A percentile compares a stretch with the other conserved stretches of the same genome.
phyloP scores from a whole-genome alignment of 1,139 yeast species.

The Hemisphaericaspora xylofermentans region DNA sequence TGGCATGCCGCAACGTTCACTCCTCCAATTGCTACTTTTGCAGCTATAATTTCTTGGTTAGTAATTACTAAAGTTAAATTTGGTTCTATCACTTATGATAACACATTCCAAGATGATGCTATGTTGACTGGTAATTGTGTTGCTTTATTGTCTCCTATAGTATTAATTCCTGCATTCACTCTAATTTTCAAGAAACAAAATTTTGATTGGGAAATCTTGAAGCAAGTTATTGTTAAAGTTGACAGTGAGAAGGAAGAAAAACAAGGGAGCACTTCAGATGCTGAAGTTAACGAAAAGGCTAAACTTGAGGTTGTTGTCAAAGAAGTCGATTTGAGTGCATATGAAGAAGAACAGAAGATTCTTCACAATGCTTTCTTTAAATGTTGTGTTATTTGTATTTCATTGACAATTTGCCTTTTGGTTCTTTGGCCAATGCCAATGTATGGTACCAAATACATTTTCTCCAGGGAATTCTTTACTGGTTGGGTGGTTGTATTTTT shows the following conservation, averaged over 20 bases:
- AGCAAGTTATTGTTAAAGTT: constrained; percentile 54
- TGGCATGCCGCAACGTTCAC: constrained; percentile 56
- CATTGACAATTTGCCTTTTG: constrained; percentile 58
- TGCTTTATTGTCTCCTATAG: constrained; percentile 71
- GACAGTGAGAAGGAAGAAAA: constrained; percentile 65
- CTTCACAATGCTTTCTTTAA: constrained; percentile 52
- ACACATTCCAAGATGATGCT: constrained; percentile 74
- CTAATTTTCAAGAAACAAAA: constrained; percentile 63
- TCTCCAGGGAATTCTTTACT: constrained; percentile 69
- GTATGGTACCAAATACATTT: constrained; percentile 74
- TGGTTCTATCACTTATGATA: constrained; percentile 56
- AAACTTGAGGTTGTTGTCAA: constrained; percentile 36
- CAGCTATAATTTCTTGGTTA: constrained; percentile 69
- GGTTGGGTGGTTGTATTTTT: constrained; percentile 81
- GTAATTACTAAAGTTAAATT: constrained; percentile 54
- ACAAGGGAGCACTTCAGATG: constrained; percentile 24
- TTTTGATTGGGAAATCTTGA: constrained; percentile 67
- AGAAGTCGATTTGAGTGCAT: constrained; percentile 36
- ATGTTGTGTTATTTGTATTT: constrained; percentile 55
- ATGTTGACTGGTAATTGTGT: constrained; percentile 87
- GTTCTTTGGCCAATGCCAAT: constrained; percentile 88
- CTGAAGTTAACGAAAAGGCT: constrained; percentile 35
- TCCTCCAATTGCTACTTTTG: constrained; percentile 60
- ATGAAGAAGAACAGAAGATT: constrained; percentile 44
- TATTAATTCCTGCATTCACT: constrained; percentile 68